Evolutionary conservation across 2,329 filamentous ascomycete genomes (phyloP).

Genomic region (Fusarium sp.): DNA sequence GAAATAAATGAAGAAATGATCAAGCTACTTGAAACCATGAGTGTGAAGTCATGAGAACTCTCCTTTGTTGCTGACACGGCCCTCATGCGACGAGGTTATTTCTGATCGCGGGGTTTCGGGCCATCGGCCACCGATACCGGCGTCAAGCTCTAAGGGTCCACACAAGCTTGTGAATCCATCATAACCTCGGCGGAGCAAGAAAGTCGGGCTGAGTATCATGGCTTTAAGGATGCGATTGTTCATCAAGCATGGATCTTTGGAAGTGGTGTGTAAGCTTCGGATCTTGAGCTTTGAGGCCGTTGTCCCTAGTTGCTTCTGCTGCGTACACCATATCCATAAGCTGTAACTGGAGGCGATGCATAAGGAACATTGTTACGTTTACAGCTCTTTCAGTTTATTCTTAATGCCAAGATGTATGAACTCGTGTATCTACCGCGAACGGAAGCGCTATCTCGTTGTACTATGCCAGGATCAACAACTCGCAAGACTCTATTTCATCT

Average conservation of each 20-base stretch:
- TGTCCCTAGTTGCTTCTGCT: neutral
- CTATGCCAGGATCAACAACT: neutral
- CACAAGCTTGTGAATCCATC: constrained; percentile 5
- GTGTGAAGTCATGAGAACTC: neutral
- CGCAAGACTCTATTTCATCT: neutral
- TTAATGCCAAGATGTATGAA: neutral
- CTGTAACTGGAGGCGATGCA: neutral
- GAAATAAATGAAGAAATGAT: constrained; percentile 41
- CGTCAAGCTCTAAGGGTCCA: constrained; percentile 6
- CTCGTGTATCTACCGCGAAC: neutral
- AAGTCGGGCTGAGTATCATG: neutral
- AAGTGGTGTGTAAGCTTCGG: neutral
- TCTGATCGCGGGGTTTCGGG: constrained; percentile 22
- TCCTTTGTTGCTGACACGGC: neutral
- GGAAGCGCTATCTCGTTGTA: neutral
- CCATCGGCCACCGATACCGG: constrained; percentile 32
- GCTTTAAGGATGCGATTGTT: neutral
- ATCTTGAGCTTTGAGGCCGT: neutral
- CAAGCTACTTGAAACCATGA: neutral
- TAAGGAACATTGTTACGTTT: neutral
- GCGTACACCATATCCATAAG: neutral
- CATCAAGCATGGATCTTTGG: neutral
- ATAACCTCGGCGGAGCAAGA: neutral
- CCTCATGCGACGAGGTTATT: neutral
- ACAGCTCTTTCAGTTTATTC: neutral